Evolutionary conservation across 768 basidiomycete genomes (phyloP), one percentile per base, ranked within the genome.

Genomic region (Clitopilus hobsonii): DNA sequence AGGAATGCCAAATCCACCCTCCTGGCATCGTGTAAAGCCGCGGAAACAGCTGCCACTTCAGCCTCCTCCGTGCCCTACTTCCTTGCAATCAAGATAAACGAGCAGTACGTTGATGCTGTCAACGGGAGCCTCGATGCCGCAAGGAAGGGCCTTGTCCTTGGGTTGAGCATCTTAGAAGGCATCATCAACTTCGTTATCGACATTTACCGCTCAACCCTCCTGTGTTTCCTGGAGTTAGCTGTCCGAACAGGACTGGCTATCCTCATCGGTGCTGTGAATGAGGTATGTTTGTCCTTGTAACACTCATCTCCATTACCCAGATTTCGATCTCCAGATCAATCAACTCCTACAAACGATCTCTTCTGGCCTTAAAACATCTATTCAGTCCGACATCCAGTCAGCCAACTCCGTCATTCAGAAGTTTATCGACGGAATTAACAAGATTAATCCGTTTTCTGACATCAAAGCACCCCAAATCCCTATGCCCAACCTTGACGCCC

Each of bases 171-270:
- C 30, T 88, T 96, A 83, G 92, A 97, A 66, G 85, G 78, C 0
- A 81, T 95, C 63, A 86, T 94, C 71, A 93, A 91, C 63, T 98
- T 98, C 69, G 81, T 97, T 59, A 82, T 98, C 60, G 89, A 93
- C 70, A 83, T 88, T 47, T 98, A 97, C 66, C 88, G 94, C 36
- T 95, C 94, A 2, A 90, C 95, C 2, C 86, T 96, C 64, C 79
- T 99, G 52, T 99, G 96, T 69, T 94, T 97, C 61, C 73, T 97
- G 59, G 94, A 98, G 69, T 79, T 98, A 41, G 85, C 91, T 22
- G 84, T 99, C 8, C 79, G 85, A 25, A 94, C 94, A 16, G 87
- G 81, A 5, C 75, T 99, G 51, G 79, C 83, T 23, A 72, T 98
- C 53, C 73, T 97, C 47, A 91, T 97, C 50, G 78, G 74, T 49